These are phyloP conservation scores for Vaccinium corymbosum DNA, from an alignment of 148 eudicot species.

Conservation along the genomic window DNA sequence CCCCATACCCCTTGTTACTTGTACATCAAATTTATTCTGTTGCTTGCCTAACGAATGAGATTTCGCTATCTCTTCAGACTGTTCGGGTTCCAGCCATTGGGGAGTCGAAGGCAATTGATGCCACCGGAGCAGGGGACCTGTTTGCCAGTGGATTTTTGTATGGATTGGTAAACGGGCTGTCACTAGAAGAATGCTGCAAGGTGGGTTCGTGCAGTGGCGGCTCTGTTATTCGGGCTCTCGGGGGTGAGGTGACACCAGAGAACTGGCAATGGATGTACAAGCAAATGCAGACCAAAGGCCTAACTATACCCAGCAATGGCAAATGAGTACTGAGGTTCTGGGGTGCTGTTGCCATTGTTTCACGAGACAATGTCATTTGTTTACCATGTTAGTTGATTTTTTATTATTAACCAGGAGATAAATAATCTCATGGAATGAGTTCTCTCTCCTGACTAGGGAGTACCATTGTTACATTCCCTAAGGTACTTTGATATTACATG, in stretches of 20 bases:
- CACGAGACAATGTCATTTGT: not conserved
- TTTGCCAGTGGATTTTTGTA: conserved; percentile 93
- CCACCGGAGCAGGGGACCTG: conserved; percentile 98
- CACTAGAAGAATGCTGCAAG: conserved; percentile 83
- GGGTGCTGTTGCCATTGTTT: not conserved
- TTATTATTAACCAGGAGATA: not conserved
- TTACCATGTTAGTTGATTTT: not conserved
- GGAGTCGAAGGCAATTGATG: conserved; percentile 65
- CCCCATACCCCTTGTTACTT: not conserved
- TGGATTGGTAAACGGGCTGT: conserved; percentile 74
- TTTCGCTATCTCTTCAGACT: conserved; percentile 32
- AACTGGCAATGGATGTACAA: conserved; percentile 96
- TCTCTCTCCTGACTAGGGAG: not conserved
- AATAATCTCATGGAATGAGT: not conserved
- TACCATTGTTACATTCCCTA: not conserved
- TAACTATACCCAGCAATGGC: conserved; percentile 45
- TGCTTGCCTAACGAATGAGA: not conserved
- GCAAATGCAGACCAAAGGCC: conserved; percentile 76
- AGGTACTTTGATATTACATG: not conserved
- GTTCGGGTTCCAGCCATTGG: conserved; percentile 79
- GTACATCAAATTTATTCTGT: not conserved
- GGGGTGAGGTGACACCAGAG: conserved; percentile 84
- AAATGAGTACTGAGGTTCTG: conserved; percentile 1
- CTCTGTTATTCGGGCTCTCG: conserved; percentile 82
- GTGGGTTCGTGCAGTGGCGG: conserved; percentile 95